Conservation (phyloP, 352 stramenopile genomes). For the Phytophthora podocarpi region DNA sequence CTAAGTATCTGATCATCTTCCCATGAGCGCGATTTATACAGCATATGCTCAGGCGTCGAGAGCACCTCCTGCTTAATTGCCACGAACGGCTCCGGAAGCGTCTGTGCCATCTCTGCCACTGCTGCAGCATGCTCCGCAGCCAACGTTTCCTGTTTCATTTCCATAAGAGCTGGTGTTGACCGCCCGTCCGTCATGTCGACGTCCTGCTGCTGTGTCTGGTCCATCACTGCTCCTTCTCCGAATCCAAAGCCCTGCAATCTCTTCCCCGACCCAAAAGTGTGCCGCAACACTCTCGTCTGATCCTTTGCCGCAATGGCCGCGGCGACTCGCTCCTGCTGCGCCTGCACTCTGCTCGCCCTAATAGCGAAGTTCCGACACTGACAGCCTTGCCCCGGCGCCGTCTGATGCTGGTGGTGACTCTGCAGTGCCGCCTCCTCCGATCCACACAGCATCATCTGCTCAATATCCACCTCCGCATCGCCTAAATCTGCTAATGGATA, state of each 20-base stretch:
- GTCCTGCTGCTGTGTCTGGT: constrained; percentile 28
- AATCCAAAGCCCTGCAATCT: constrained; percentile 60
- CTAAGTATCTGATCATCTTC: constrained; percentile 34
- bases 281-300: constrained; percentile 53
- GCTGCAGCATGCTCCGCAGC: background rate
- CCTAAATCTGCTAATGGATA: constrained; percentile 32
- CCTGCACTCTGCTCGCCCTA: constrained; percentile 34
- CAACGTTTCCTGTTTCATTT: constrained; percentile 9
- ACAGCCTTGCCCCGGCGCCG: constrained; percentile 29
- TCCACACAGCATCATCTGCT: constrained; percentile 64
- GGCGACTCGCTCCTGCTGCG: constrained; percentile 20
- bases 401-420: constrained; percentile 35
- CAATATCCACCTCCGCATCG: constrained; percentile 55
- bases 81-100: constrained; percentile 1
- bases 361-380: constrained; percentile 45
- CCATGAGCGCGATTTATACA: constrained; percentile 11
- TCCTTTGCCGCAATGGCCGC: constrained; percentile 26
- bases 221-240: constrained; percentile 10
- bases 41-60: constrained; percentile 14
- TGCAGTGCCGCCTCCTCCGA: constrained; percentile 43
- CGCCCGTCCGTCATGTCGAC: constrained; percentile 25
- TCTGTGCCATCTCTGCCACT: background rate
- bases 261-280: constrained; percentile 61
- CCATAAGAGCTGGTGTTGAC: background rate
- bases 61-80: constrained; percentile 25